Base-by-base conservation (phyloP, 2,329 filamentous ascomycete genomes). In the Fusarium sarcochroum region DNA sequence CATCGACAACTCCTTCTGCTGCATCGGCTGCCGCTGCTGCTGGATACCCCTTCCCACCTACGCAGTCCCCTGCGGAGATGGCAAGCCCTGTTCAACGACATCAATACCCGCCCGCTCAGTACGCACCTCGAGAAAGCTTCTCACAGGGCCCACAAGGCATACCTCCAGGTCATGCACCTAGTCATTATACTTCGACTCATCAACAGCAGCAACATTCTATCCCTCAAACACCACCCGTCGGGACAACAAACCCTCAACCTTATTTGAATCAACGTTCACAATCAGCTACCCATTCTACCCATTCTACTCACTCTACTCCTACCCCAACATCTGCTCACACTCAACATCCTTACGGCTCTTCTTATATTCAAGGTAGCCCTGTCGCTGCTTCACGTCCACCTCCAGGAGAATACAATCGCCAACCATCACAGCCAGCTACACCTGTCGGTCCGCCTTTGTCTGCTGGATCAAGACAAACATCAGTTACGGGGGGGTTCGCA, bases 311-410 rank as follows among this genome's bases (percentile, higher is more conserved):
- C 56, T 89, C 88, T 14, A 85, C 83, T 25, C 80, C 86, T 13
- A 90, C 88, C 35, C 87, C 87, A n/a, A 89, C 86, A 8, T 89
- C 87, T 38, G 85, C 87, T 17, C 87, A 89, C 46, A 86, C 85
- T 72, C 87, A 89, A 76, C 85, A 85, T 45, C 82, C 83, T 10
- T 87, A 84, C 69, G 84, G 83, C 14, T 76, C 80, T 55, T 81
- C 84, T 27, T 87, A 85, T 66, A 77, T 75, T 23, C 86, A 87
- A 63, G 83, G 82, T 38, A 90, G 87, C 70, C 88, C 88, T 47
- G 76, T 85, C 42, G 76, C 80, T 41, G 76, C 82, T 34, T 76
- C 82, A 34, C 84, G 83, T 59, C 80, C 80, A 51, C 81, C 78
- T 41, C 79, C 80, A 38, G 75, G 79, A 35, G 80, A 83, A 25